These are phyloP conservation scores for Vaccinium macrocarpon DNA, from an alignment of 148 eudicot species.

Conservation along the genomic window DNA sequence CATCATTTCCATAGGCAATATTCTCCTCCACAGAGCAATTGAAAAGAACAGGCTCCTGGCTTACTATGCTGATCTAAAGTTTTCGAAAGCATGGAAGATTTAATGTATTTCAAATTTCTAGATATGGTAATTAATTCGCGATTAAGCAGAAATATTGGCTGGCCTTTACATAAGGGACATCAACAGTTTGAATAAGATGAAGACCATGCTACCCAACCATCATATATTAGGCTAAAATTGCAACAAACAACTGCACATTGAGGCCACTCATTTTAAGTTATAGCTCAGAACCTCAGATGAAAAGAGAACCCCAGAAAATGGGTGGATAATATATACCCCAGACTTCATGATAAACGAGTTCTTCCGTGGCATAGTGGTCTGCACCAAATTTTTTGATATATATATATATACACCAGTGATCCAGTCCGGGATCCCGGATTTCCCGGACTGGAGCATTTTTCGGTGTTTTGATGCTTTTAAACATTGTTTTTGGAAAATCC, in stretches of 20 bases:
- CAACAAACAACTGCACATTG: background rate
- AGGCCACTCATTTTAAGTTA: background rate
- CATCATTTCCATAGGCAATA: slow-evolving; percentile 78
- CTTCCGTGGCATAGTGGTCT: background rate
- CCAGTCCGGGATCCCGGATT: too few relatives aligned
- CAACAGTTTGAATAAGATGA: background rate
- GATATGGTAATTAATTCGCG: background rate
- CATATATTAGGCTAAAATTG: background rate
- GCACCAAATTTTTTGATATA: too few relatives aligned
- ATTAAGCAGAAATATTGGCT: background rate
- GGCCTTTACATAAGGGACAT: background rate
- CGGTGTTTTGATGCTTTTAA: too few relatives aligned
- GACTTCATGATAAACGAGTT: background rate
- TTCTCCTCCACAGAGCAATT: slow-evolving; percentile 87
- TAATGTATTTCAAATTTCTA: background rate
- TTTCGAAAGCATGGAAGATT: background rate
- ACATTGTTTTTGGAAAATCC: too few relatives aligned
- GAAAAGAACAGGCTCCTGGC: slow-evolving; percentile 94
- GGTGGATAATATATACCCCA: background rate
- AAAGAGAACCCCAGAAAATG: background rate
- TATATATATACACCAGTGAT: too few relatives aligned
- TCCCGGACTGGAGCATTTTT: too few relatives aligned
- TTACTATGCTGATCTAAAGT: slow-evolving; percentile 76
- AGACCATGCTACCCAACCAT: background rate
- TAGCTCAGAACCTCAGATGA: background rate